Base-by-base conservation (phyloP, 2,329 filamentous ascomycete genomes). In the Bipolaris gigantea region DNA sequence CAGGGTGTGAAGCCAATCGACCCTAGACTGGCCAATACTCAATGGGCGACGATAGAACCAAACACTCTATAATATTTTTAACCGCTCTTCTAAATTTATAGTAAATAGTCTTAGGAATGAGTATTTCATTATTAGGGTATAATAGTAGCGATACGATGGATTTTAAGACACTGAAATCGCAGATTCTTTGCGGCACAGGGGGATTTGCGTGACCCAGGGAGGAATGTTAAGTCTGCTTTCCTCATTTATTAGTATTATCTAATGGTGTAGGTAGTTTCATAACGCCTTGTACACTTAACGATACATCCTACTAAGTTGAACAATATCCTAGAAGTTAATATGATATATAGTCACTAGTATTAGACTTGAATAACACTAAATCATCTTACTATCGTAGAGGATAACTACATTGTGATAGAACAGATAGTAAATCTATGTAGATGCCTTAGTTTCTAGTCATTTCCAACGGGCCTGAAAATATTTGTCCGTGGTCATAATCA, bases 381-480 rank as follows among this genome's bases (percentile, higher is more conserved):
- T 16, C n/a, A 16, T 16, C 5, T 13, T 33, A 8, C 15, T 33
- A 10, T 4, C 34, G 15, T 36, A 11, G 16, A 36, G 16, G n/a
- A 36, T 27, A 27, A 27, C 25, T 27, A 27, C 25, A 27, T 27
- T 27, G 25, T 27, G 25, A 27, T 10, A 27, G 25, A 27, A 27
- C 8, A 27, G 25, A 27, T 27, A 27, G 8, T 27, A 27, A 27
- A 27, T 27, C 25, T 10, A 27, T 27, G 25, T 27, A 27, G 7
- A 27, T 27, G 25, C 25, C 25, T 27, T 27, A 27, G 25, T 27
- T 27, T 27, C 25, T 27, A 27, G 25, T 27, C 8, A 27, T 27
- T 27, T 27, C 25, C 11, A 58, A 32, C 33, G 21, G 23, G 44
- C 51, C 51, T 3, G 40, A 61, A 44, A 61, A 57, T 15, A 61